Evolutionary conservation across 768 basidiomycete species (phyloP), one percentile per base, ranked within the genome.

Genomic region (Kwoniella newhampshirensis): DNA sequence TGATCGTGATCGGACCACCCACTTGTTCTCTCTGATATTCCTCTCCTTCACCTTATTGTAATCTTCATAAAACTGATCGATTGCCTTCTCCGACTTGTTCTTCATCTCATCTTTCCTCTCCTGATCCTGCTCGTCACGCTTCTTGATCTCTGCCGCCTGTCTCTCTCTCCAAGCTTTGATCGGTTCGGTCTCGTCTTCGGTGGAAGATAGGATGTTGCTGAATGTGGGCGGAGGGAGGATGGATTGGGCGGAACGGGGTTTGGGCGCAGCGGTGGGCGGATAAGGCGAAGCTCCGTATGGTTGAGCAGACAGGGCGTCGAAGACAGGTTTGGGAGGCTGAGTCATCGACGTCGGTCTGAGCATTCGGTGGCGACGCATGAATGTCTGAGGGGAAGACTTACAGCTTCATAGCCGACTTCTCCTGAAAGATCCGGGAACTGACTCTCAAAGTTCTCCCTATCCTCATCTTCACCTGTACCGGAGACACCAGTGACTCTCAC

Each of bases 1-100:
- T n/a, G n/a, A n/a, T n/a, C 8, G 50, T 15, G 18, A 30, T 8
- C 15, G 40, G 11, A n/a, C 9, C 13, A 81, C 85, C 67, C 59
- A 96, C 94, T 99, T 98, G 83, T 98, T 99, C 76, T 93, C 87
- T 43, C 87, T 81, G 67, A 99, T 96, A 64, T 85, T 85, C 74
- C 84, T 83, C 79, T 92, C 89, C 78, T 93, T 94, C 81, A 89
- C 88, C 57, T 81, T 81, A 32, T 89, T 83, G 73, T 98, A 77
- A 20, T 71, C 74, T 47, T 75, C 75, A 54, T 77, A 77, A 50
- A 76, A 77, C 58, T 54, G 32, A 50, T 77, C 76, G 51, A 77
- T 77, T 3, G 66, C 62, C 67, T 60, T 60, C 35, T 56, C 58
- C 39, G 50, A 53, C 49, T 64, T 56, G 36, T 48, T 46, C 21